Conservation (phyloP, 805 yeast genomes). For the Spathaspora arborariae region DNA sequence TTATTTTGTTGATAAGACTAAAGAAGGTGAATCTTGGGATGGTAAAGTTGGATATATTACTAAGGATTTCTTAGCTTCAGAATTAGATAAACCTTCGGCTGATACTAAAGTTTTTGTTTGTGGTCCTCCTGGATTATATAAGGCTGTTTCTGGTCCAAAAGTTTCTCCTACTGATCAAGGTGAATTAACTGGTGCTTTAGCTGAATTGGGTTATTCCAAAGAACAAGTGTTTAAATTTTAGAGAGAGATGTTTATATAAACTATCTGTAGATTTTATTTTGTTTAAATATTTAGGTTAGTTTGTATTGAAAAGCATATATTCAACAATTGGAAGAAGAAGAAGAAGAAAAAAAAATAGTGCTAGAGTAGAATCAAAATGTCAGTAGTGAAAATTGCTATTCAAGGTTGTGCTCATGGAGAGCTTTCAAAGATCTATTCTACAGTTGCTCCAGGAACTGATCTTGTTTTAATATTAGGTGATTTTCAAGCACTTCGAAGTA, state of each 20-base stretch:
- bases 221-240: constrained; percentile 88
- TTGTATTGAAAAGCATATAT: no score
- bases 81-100: constrained; percentile 57
- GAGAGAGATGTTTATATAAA: constrained; percentile 2
- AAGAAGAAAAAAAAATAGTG: no score
- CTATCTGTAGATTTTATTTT: not conserved
- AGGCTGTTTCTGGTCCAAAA: constrained; percentile 84
- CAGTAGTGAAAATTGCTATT: constrained; percentile 49
- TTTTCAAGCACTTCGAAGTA: constrained; percentile 73
- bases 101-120: constrained; percentile 76
- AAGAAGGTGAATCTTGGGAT: constrained; percentile 37
- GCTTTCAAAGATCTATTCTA: constrained; percentile 52
- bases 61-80: constrained; percentile 61
- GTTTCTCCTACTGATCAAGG: constrained; percentile 90
- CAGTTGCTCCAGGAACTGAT: constrained; percentile 18
- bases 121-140: constrained; percentile 92
- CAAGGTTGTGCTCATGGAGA: constrained; percentile 93
- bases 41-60: constrained; percentile 75
- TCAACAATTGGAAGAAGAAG: no score
- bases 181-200: constrained; percentile 81
- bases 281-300: not conserved
- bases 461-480: constrained; percentile 82
- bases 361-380: no score
- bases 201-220: constrained; percentile 83
- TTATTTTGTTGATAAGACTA: constrained; percentile 76